phyloP scores from a whole-genome alignment of 176 grass and related monocot species.

The Guadua angustifolia region DNA sequence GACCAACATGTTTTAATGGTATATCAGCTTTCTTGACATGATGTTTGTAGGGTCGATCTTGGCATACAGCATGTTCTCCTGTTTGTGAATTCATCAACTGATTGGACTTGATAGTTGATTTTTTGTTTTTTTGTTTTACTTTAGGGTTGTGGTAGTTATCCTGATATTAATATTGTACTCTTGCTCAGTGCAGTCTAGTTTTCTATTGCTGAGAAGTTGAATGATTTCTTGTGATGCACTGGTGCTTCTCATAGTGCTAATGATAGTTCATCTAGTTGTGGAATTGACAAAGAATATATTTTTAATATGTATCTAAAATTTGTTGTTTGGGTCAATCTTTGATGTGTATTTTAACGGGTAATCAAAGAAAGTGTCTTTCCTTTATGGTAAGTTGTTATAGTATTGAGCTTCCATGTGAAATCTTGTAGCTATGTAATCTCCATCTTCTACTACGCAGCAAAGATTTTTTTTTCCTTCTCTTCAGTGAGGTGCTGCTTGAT shows the following conservation, averaged over 20 bases:
- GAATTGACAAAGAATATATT: not conserved
- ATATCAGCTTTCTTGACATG: not conserved
- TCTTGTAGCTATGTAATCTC: not conserved
- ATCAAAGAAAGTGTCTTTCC: not conserved
- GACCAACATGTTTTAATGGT: not conserved
- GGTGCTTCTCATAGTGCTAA: not conserved
- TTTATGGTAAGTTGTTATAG: not conserved
- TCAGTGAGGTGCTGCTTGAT: not conserved
- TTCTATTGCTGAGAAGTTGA: slow-evolving; percentile 24
- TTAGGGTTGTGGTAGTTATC: not conserved
- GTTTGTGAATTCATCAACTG: slow-evolving; percentile 3
- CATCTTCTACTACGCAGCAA: not conserved
- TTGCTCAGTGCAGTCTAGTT: not conserved
- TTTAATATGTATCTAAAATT: not conserved
- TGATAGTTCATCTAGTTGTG: slow-evolving; percentile 29
- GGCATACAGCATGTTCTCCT: not conserved
- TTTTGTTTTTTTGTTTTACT: no score
- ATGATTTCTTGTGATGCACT: slow-evolving; percentile 28
- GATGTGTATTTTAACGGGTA: not conserved
- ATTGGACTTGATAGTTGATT: not conserved
- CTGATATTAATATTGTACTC: not conserved
- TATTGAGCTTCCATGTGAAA: not conserved
- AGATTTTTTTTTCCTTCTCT: not conserved
- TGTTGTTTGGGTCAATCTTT: slow-evolving; percentile 8
- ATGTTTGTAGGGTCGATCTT: not conserved